These are phyloP conservation scores for Phytopythium sindhum DNA, from an alignment of 352 stramenopile species.

Conservation along the genomic window DNA sequence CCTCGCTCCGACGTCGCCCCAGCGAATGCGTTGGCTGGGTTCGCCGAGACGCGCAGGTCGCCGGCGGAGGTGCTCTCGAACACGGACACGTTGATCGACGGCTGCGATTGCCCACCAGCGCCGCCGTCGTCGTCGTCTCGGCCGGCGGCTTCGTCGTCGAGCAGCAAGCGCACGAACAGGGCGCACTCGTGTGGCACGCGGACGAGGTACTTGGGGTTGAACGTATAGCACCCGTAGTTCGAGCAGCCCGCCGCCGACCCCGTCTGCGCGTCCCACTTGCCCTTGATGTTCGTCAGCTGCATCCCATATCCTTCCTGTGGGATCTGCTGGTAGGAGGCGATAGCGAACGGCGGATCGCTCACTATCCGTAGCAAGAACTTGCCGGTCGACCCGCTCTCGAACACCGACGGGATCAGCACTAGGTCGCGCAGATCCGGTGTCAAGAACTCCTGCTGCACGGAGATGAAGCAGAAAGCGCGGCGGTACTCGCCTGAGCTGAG, in stretches of 20 bases:
- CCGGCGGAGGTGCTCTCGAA: constrained; percentile 61
- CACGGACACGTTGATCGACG: constrained; percentile 72
- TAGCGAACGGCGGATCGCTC: constrained; percentile 43
- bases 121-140: constrained; percentile 4
- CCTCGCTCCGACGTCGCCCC: constrained; percentile 41
- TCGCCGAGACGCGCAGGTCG: constrained; percentile 56
- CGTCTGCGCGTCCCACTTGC: constrained; percentile 46
- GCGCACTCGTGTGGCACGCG: constrained; percentile 45
- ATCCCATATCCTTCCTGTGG: constrained; percentile 55
- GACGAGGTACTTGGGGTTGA: constrained; percentile 78
- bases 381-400: constrained; percentile 36
- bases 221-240: constrained; percentile 80
- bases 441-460: constrained; percentile 29
- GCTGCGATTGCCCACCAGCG: constrained; percentile 1
- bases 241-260: constrained; percentile 70
- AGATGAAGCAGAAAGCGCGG: constrained; percentile 72
- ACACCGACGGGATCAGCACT: constrained; percentile 76
- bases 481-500: constrained; percentile 78
- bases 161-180: constrained; percentile 53
- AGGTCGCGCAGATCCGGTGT: constrained; percentile 31
- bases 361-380: constrained; percentile 60
- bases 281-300: constrained; percentile 31
- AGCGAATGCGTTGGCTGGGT: constrained; percentile 49
- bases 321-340: constrained; percentile 29
- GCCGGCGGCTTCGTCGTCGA: constrained; percentile 16